Base-by-base conservation (phyloP, 306 rosid species). In the Calophaca sinica region DNA sequence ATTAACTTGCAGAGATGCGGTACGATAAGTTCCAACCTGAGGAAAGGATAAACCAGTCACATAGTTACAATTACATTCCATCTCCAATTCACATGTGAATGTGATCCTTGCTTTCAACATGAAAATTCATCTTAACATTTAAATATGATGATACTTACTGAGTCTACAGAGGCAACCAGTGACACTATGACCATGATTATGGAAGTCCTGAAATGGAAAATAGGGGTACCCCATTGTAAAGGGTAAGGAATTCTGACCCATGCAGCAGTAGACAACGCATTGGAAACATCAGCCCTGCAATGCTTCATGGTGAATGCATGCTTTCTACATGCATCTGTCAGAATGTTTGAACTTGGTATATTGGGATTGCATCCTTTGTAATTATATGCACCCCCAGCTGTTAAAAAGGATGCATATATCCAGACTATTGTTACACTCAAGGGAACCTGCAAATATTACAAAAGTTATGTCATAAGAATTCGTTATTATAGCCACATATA, bases 191-290 rank as follows among this genome's bases (percentile, higher is more conserved):
- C 81, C 98, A 91, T 91, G 79, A 94, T 86, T 70, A 93, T 72
- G 72, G 90, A 86, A 68, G 98, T 93, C 87, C 87, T 90, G 70
- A 89, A 78, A 73, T 85, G 90, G 86, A 93, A 90, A 85, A 90
- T 77, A 52, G 93, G 98, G 70, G 84, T 73, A 57, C 98, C 98
- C 98, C 96, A 93, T 58, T 93, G 98, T 63, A 93, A 83, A 72
- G 96, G 98, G 80, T 88, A 89, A 35, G 98, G 96, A 49, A 90
- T 64, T 86, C 94, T 76, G 83, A 93, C 87, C 94, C 94, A 93
- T 26, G 84, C 87, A 12, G 96, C 88, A 45, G 94, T 84, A 67
- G 85, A 85, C 83, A 86, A 82, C 71, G 96, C 98, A 82, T 85
- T 71, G 45, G 98, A 93, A 74, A 85, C 90, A 75, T 90, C 98